Evolutionary conservation across 2,329 filamentous ascomycete genomes (phyloP).

Genomic region (Claviceps sp.): DNA sequence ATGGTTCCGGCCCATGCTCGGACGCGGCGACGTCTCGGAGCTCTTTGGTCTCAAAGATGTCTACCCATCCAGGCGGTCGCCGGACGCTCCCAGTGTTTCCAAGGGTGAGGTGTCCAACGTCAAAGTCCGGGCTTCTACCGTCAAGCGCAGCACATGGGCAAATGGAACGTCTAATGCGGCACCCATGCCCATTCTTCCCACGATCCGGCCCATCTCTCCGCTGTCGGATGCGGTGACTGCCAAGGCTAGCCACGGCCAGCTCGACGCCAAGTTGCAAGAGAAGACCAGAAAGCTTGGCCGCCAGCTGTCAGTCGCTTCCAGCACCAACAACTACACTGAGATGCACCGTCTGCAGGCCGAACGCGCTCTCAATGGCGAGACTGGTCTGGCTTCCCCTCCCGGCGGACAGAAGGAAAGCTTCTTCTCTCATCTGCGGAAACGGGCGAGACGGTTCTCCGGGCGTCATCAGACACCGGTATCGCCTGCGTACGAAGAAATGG

Average conservation of each 20-base stretch:
- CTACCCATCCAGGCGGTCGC: conserved; percentile 29
- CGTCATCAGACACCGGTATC: conserved; percentile 74
- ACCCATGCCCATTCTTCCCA: conserved; percentile 91
- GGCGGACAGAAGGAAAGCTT: conserved; percentile 86
- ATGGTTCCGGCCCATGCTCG: conserved; percentile 93
- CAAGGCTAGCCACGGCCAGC: conserved; percentile 59
- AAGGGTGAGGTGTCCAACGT: conserved; percentile 23
- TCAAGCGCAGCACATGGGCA: conserved; percentile 87
- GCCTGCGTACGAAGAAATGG: conserved; percentile 71
- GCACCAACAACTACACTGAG: conserved; percentile 85
- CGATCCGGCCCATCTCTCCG: conserved; percentile 89
- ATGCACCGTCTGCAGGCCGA: conserved; percentile 84
- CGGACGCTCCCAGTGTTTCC: conserved; percentile 26
- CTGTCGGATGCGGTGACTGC: conserved; percentile 87
- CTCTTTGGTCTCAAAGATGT: conserved; percentile 35
- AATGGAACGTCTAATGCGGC: conserved; percentile 68
- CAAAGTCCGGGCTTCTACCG: conserved; percentile 33
- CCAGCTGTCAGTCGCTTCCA: conserved; percentile 83
- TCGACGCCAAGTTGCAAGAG: conserved; percentile 33
- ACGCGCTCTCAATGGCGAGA: conserved; percentile 72
- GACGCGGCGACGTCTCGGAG: conserved; percentile 57
- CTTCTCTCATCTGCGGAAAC: conserved; percentile 92
- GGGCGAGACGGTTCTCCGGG: conserved; percentile 82
- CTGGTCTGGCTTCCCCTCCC: conserved; percentile 61
- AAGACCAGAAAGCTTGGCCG: conserved; percentile 87